Evolutionary conservation across 305 asterid species (phyloP).

Genomic region (Lippia alba): DNA sequence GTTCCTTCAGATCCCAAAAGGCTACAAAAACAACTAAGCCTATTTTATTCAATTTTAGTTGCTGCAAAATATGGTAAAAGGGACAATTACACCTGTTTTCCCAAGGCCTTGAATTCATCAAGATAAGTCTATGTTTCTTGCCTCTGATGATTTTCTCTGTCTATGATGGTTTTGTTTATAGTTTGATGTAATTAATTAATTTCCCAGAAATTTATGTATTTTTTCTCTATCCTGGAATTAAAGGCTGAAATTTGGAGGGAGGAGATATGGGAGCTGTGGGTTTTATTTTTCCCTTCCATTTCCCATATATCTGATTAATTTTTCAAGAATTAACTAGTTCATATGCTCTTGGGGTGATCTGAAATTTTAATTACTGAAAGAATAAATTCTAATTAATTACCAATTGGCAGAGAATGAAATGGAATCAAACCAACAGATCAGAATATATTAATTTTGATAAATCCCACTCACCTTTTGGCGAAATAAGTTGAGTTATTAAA

Average conservation of each 20-base stretch:
- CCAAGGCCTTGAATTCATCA: conserved; percentile 26
- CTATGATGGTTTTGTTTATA: not conserved
- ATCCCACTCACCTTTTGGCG: conserved; percentile 16
- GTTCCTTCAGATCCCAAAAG: conserved; percentile 42
- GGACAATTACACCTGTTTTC: conserved; percentile 42
- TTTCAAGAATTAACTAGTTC: too few species aligned
- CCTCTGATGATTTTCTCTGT: conserved; percentile 4
- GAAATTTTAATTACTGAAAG: not conserved
- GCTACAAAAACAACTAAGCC: conserved; percentile 31
- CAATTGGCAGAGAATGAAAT: not conserved
- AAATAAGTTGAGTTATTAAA: conserved; percentile 11
- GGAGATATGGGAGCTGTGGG: not conserved
- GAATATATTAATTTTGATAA: not conserved
- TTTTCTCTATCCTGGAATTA: not conserved
- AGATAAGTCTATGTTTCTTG: conserved; percentile 21
- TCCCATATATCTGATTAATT: not conserved
- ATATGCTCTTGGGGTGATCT: not conserved
- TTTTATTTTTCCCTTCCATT: not conserved
- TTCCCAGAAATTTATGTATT: conserved; percentile 2
- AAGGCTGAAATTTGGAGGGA: not conserved
- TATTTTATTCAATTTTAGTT: conserved; percentile 25
- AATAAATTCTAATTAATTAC: not conserved
- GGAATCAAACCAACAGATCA: too few species aligned
- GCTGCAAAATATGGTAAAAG: conserved; percentile 31
- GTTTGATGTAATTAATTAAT: not conserved